Conservation (phyloP, 176 grass and related monocot species). For the Dendrocalamus sinicus region DNA sequence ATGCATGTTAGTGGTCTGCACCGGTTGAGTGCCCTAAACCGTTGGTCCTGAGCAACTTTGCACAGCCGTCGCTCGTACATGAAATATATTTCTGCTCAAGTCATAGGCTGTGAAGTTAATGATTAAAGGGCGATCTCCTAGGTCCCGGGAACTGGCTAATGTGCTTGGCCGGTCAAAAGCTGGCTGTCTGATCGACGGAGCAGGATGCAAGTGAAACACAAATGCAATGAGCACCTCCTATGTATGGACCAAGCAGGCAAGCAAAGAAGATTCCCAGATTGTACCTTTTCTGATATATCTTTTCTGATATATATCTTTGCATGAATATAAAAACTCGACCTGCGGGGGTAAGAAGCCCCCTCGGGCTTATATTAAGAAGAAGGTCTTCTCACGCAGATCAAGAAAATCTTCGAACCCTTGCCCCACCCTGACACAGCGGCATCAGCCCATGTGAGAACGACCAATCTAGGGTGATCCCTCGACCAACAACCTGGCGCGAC, state of each 20-base stretch:
- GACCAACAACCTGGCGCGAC: too few relatives aligned
- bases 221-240: slow-evolving; percentile 7
- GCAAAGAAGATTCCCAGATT: slow-evolving; percentile 43
- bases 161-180: slow-evolving; percentile 53
- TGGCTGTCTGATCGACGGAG: slow-evolving; percentile 21
- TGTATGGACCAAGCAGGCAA: background rate
- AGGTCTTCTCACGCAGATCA: too few relatives aligned
- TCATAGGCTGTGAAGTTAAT: slow-evolving; percentile 32
- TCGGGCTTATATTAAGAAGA: too few relatives aligned
- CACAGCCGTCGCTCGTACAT: background rate
- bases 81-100: slow-evolving; percentile 25
- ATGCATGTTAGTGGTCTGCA: slow-evolving; percentile 25
- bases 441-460: too few relatives aligned
- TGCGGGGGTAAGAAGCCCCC: too few relatives aligned
- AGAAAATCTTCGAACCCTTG: too few relatives aligned
- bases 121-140: slow-evolving; percentile 39
- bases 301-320: background rate
- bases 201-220: slow-evolving; percentile 14
- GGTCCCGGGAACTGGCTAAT: slow-evolving; percentile 37
- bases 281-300: slow-evolving; percentile 29
- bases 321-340: too few relatives aligned
- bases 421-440: too few relatives aligned
- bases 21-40: slow-evolving; percentile 37
- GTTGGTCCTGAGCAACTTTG: slow-evolving; percentile 21
- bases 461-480: too few relatives aligned